phyloP scores from a whole-genome alignment of 2,329 filamentous ascomycete species.

The Fusarium solani-melongenae region DNA sequence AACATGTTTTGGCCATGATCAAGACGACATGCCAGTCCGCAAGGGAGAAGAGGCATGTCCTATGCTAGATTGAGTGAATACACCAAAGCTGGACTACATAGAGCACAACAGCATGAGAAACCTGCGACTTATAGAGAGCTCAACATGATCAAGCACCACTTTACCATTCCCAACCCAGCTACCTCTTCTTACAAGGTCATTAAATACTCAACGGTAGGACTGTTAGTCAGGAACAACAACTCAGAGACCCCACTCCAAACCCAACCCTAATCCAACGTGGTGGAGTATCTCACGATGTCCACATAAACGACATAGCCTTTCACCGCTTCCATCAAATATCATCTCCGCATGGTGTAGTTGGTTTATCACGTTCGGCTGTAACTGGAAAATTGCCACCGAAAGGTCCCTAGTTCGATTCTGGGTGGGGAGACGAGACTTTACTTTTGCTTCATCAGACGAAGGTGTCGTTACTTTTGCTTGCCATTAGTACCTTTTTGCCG shows the following conservation, averaged over 20 bases:
- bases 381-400: constrained; percentile 19
- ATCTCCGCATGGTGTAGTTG: constrained; percentile 17
- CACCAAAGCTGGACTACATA: not conserved
- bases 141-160: not conserved
- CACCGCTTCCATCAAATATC: not conserved
- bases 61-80: not conserved
- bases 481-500: not conserved
- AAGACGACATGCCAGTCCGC: not conserved
- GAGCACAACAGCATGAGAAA: not conserved
- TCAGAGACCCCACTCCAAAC: not conserved
- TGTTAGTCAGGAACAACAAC: not conserved
- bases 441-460: not conserved
- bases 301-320: not conserved
- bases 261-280: not conserved
- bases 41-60: not conserved
- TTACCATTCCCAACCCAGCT: not conserved
- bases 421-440: constrained; percentile 6
- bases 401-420: constrained; percentile 17
- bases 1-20: not conserved
- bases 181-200: not conserved
- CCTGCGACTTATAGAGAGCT: not conserved
- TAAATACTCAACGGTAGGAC: not conserved
- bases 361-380: constrained; percentile 16
- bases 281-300: not conserved
- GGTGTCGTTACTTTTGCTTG: not conserved